phyloP scores from a whole-genome alignment of 257 asterid species.

The Cruciata laevipes region DNA sequence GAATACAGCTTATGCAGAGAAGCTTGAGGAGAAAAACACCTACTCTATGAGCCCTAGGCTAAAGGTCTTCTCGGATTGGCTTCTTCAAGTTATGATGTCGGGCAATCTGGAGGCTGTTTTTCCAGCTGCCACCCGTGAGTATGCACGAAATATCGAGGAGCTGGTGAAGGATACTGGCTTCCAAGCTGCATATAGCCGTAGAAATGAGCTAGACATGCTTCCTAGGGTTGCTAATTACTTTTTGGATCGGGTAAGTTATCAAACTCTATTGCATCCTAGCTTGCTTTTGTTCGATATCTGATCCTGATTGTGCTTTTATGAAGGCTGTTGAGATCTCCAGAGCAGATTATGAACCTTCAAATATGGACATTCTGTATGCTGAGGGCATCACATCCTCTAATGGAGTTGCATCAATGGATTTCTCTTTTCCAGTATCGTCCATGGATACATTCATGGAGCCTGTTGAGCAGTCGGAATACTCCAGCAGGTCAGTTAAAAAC shows the following conservation, averaged over 20 bases:
- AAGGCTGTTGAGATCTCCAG: conserved; percentile 80
- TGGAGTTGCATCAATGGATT: conserved; percentile 75
- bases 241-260: conserved; percentile 55
- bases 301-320: conserved; percentile 9
- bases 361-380: conserved; percentile 76
- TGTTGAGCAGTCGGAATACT: conserved; percentile 40
- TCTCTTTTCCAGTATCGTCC: conserved; percentile 48
- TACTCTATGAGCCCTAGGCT: conserved; percentile 51
- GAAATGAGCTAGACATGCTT: conserved; percentile 55
- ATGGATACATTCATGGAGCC: conserved; percentile 60
- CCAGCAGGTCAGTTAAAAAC: conserved; percentile 32
- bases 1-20: conserved; percentile 36
- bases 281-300: conserved; percentile 7
- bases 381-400: conserved; percentile 73
- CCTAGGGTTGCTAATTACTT: conserved; percentile 79
- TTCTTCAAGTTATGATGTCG: conserved; percentile 51
- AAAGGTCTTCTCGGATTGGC: conserved; percentile 65
- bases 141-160: conserved; percentile 65
- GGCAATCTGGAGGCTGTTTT: conserved; percentile 79
- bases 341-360: conserved; percentile 73
- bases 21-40: conserved; percentile 34
- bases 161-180: conserved; percentile 64
- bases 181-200: conserved; percentile 68
- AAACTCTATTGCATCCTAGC: neutral
- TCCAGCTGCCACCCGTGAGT: conserved; percentile 85